Base-by-base conservation (phyloP, 2,329 filamentous ascomycete genomes). In the Scedosporium minutisporum region DNA sequence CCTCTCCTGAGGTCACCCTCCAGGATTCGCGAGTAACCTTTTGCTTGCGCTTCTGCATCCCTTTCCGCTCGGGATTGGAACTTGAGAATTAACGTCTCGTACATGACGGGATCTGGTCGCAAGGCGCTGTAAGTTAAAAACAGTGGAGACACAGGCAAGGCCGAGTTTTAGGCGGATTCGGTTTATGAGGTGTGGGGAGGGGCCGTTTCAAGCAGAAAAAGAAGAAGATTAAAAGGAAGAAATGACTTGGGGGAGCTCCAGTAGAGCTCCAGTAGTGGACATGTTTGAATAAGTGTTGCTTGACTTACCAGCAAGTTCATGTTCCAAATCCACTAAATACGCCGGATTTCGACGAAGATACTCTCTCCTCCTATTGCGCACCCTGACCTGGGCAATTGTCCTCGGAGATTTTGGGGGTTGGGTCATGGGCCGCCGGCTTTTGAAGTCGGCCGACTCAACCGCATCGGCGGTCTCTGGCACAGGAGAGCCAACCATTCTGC, bases 21-120 rank as follows among this genome's bases (percentile, higher is more conserved):
- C 4, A 96, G 81, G 12, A 89, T 82, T 25, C 89, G 88, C 0
- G 88, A 89, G 72, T 91, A 95, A 10, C 91, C 91, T 71, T 91
- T 91, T 7, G 78, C 76, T 53, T 84, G 84, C 7, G 87, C 88
- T 68, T 93, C 90, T 6, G 82, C 82, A 71, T 91, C 86, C 61
- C 90, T 85, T 75, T 96, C 91, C 3, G 81, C 78, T 2, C 87
- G 76, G 1, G 87, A 87, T 66, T 93, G 90, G 72, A 92, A 93
- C 60, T 85, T 85, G 61, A 90, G 86, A 64, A 96, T 83, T 25
- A 96, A 80, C 61, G 85, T 83, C 72, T 96, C 90, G 77, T 96
- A 96, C 38, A 96, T 82, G 7, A 93, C 77, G 1, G 91, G 91
- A 74, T 95, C 90, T 82, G 63, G 6, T 25, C 18, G 48, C 4